Evolutionary conservation across 345 rosid species (phyloP).

Genomic region (Moricandia arvensis): DNA sequence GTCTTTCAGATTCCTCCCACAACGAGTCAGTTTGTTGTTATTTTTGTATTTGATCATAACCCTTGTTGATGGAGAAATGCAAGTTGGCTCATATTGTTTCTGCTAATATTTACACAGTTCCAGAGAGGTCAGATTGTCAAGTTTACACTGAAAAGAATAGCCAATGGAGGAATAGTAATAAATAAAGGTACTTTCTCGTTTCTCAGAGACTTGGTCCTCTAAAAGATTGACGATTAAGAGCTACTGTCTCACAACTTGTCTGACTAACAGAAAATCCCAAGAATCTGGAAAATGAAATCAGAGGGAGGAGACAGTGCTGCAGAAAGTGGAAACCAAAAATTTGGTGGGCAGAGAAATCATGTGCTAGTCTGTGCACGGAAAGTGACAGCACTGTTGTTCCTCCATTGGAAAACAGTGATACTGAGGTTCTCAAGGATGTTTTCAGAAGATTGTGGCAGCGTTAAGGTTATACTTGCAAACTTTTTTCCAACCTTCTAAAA

Average conservation of each 20-base stretch:
- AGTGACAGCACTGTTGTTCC: conserved; percentile 11
- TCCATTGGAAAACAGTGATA: conserved; percentile 35
- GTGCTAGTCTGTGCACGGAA: conserved; percentile 5
- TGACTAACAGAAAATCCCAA: conserved; percentile 19
- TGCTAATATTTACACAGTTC: conserved; percentile 29
- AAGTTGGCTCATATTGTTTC: neutral
- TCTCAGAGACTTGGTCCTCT: conserved; percentile 6
- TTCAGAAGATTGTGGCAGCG: conserved; percentile 47
- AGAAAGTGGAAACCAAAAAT: conserved; percentile 12
- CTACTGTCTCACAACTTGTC: neutral
- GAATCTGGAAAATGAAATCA: conserved; percentile 3
- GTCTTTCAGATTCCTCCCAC: neutral
- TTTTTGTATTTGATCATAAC: neutral
- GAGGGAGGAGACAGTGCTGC: neutral
- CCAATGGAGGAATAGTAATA: conserved; percentile 14
- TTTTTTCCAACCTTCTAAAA: neutral
- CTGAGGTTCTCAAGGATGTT: conserved; percentile 47
- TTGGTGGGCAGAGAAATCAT: conserved; percentile 5
- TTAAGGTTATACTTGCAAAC: conserved; percentile 38
- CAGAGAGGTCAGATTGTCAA: conserved; percentile 46
- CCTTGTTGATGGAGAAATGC: neutral
- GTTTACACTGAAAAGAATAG: conserved; percentile 37
- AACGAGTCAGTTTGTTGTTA: conserved; percentile 4
- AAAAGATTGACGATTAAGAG: neutral
- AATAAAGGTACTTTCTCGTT: conserved; percentile 12